These are phyloP conservation scores for Phymatotrichopsis omnivora DNA, from an alignment of 2,329 filamentous ascomycete genomes.

Conservation along the genomic window DNA sequence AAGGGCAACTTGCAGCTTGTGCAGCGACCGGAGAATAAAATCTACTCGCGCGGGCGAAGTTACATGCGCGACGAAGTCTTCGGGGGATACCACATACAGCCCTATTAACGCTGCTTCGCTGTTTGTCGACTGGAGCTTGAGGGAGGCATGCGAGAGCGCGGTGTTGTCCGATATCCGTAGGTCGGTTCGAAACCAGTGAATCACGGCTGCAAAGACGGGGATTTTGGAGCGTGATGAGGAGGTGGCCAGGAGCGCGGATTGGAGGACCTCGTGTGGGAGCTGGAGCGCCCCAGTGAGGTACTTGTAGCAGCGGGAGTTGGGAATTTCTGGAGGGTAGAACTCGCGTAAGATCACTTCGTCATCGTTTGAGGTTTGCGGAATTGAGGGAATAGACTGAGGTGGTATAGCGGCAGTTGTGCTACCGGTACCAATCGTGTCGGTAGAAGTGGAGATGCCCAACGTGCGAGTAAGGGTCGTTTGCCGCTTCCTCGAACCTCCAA, in stretches of 20 bases:
- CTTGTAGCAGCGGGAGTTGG: slow-evolving; percentile 61
- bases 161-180: slow-evolving; percentile 65
- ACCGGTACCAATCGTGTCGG: background rate
- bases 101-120: slow-evolving; percentile 46
- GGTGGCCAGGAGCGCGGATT: slow-evolving; percentile 53
- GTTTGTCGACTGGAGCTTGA: slow-evolving; percentile 54
- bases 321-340: slow-evolving; percentile 82
- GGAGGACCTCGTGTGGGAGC: slow-evolving; percentile 61
- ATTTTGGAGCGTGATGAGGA: slow-evolving; percentile 44
- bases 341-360: slow-evolving; percentile 58
- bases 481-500: background rate
- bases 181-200: slow-evolving; percentile 89
- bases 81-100: slow-evolving; percentile 68
- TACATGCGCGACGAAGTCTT: slow-evolving; percentile 75
- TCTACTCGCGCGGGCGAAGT: slow-evolving; percentile 65
- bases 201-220: slow-evolving; percentile 50
- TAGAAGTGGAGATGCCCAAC: too few species aligned
- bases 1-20: slow-evolving; percentile 55
- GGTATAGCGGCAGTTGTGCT: background rate
- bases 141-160: slow-evolving; percentile 54
- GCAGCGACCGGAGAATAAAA: slow-evolving; percentile 65
- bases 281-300: slow-evolving; percentile 62
- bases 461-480: slow-evolving; percentile 9
- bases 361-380: background rate
- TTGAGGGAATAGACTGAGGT: background rate